These are phyloP conservation scores for Nitzschia palea DNA, from an alignment of 108 stramenopile species.

Conservation along the genomic window DNA sequence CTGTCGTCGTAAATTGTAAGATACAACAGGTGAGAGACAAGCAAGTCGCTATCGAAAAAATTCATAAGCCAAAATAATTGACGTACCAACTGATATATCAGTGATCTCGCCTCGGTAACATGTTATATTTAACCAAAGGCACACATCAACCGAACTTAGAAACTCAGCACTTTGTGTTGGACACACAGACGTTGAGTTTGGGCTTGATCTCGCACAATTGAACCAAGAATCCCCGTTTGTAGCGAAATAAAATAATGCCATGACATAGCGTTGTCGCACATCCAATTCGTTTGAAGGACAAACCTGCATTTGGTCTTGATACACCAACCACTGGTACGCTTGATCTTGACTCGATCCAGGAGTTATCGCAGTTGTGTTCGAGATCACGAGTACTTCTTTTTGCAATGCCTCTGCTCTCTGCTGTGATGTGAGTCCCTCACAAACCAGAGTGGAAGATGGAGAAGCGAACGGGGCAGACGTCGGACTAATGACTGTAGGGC, in stretches of 20 bases:
- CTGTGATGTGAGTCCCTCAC: conserved; percentile 11
- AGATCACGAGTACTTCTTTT: conserved; percentile 8
- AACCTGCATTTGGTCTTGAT: conserved; percentile 39
- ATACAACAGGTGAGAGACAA: too few species aligned
- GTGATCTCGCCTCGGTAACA: conserved; percentile 36
- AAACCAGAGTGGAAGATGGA: too few species aligned
- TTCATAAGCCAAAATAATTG: not conserved
- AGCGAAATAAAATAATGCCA: conserved; percentile 47
- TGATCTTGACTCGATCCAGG: conserved; percentile 43
- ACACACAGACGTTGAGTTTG: conserved; percentile 5
- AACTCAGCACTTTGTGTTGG: conserved; percentile 18
- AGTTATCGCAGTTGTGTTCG: not conserved
- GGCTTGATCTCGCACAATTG: conserved; percentile 16
- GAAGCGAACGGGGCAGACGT: too few species aligned
- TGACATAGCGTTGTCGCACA: conserved; percentile 46
- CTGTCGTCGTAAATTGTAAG: conserved; percentile 4
- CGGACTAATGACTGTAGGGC: too few species aligned
- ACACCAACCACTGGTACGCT: conserved; percentile 62
- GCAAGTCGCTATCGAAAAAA: too few species aligned
- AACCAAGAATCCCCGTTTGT: conserved; percentile 53
- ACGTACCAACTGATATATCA: conserved; percentile 38
- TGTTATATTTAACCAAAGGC: conserved; percentile 44
- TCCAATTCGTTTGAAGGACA: conserved; percentile 49
- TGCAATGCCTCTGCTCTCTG: conserved; percentile 10
- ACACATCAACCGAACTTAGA: conserved; percentile 43